Conservation (phyloP, 1,284 basidiomycete genomes). For the Cryptococcus jaspeensis region DNA sequence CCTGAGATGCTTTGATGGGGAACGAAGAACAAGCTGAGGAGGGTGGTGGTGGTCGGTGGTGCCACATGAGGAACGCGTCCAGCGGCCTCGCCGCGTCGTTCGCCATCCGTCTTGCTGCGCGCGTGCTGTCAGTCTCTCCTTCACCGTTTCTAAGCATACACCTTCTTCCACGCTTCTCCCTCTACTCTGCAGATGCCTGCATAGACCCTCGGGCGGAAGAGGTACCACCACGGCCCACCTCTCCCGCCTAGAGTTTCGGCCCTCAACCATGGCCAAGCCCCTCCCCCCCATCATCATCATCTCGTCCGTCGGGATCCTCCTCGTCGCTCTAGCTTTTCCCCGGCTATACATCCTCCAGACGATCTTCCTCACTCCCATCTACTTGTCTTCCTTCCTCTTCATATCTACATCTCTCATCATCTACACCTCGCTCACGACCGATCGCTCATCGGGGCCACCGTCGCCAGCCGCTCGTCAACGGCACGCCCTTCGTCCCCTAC, state of each 20-base stretch:
- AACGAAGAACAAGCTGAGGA: too few relatives aligned
- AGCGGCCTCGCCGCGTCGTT: too few relatives aligned
- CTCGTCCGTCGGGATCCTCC: constrained; percentile 63
- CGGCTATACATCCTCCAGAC: constrained; percentile 21
- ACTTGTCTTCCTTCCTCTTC: constrained; percentile 52
- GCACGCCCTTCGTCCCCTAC: constrained; percentile 64
- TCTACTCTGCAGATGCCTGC: background rate
- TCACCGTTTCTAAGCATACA: background rate
- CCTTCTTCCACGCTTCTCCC: background rate
- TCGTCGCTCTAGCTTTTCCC: constrained; percentile 61
- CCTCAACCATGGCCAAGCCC: background rate
- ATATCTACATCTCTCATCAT: constrained; percentile 56
- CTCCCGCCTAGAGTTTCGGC: constrained; percentile 5
- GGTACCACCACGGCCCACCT: background rate
- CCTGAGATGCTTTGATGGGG: too few relatives aligned
- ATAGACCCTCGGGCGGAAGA: constrained; percentile 8
- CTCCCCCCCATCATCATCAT: constrained; percentile 12
- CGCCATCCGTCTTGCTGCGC: too few relatives aligned
- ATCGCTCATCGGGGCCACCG: background rate
- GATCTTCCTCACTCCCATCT: constrained; percentile 19
- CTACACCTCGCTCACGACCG: background rate
- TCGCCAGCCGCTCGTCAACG: constrained; percentile 11
- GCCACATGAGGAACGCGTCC: too few relatives aligned
- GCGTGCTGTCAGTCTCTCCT: too few relatives aligned
- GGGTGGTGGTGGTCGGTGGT: too few relatives aligned